A percentile compares a stretch with the other conserved stretches of the same genome.
Conservation (phyloP, 2,329 filamentous ascomycete species). For the Paecilomyces sp. region DNA sequence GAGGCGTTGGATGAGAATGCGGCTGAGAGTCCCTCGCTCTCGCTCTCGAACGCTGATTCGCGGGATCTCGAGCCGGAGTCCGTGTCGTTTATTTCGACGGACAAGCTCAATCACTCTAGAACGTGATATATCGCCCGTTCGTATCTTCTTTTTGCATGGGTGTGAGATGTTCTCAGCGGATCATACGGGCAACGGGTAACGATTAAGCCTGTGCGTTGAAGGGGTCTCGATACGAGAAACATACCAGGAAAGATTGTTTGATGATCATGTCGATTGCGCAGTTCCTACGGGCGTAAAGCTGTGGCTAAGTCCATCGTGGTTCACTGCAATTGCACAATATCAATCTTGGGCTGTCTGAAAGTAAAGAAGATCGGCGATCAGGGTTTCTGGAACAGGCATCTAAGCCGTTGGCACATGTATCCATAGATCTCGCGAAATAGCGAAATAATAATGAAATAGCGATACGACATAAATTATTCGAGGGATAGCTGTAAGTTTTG, state of each 20-base stretch:
- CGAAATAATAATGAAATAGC: background rate
- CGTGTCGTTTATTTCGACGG: background rate
- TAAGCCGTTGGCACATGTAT: background rate
- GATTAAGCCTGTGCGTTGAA: background rate
- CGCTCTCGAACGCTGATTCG: background rate
- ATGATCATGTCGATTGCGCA: background rate
- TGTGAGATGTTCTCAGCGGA: background rate
- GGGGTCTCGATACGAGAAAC: background rate
- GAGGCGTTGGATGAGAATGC: background rate
- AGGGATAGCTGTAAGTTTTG: background rate
- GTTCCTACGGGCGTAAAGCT: background rate
- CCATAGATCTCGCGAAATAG: background rate
- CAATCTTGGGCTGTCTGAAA: background rate
- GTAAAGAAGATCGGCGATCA: background rate
- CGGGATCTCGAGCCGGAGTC: background rate
- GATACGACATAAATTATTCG: background rate
- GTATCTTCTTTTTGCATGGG: background rate
- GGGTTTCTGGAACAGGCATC: background rate
- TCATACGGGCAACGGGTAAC: background rate
- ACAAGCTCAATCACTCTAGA: background rate
- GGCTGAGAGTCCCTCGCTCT: background rate
- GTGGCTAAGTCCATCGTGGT: background rate
- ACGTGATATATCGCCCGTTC: background rate
- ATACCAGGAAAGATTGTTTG: background rate
- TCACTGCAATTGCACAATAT: background rate